A percentile compares a stretch with the other conserved stretches of the same genome.
Conservation (phyloP, 1,284 basidiomycete genomes). For the Cryptococcus depauperatus region DNA sequence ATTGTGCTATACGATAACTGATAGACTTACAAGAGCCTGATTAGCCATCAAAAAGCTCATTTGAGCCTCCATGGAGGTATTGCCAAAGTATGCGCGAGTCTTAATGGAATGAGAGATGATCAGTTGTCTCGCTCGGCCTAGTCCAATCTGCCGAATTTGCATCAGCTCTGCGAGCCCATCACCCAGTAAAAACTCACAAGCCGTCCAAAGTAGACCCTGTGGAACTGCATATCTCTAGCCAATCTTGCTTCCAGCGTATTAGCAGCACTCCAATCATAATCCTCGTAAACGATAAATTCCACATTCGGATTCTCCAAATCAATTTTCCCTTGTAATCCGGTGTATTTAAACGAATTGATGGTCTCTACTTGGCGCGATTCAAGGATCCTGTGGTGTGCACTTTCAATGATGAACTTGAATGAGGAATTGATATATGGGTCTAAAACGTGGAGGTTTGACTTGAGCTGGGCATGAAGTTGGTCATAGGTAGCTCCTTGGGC, state of each 20-base stretch:
- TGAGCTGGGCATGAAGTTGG: slow-evolving; percentile 58
- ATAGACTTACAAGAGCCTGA: slow-evolving; percentile 63
- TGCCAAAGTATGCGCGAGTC: slow-evolving; percentile 83
- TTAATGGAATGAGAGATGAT: slow-evolving; percentile 74
- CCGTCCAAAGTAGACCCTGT: slow-evolving; percentile 69
- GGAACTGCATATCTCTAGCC: slow-evolving; percentile 58
- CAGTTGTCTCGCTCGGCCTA: slow-evolving; percentile 63
- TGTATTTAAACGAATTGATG: slow-evolving; percentile 76
- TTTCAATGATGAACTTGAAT: slow-evolving; percentile 73
- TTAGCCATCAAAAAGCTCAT: slow-evolving; percentile 93
- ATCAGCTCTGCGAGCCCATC: not conserved
- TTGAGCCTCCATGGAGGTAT: slow-evolving; percentile 96
- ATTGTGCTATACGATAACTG: not conserved
- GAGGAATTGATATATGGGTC: slow-evolving; percentile 58
- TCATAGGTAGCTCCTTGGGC: slow-evolving; percentile 61
- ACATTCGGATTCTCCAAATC: slow-evolving; percentile 75
- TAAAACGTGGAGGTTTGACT: slow-evolving; percentile 52
- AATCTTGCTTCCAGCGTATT: slow-evolving; percentile 21
- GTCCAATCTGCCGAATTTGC: slow-evolving; percentile 52
- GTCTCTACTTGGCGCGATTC: slow-evolving; percentile 57
- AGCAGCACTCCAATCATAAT: slow-evolving; percentile 55
- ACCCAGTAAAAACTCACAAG: slow-evolving; percentile 55
- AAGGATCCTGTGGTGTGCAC: slow-evolving; percentile 67
- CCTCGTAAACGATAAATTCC: slow-evolving; percentile 74
- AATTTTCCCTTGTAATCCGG: slow-evolving; percentile 74